Percentiles rank a stretch among this genome's conserved stretches.
These are phyloP conservation scores for Ganoderma lucidum DNA, from an alignment of 1,284 basidiomycete species.

Conservation along the genomic window DNA sequence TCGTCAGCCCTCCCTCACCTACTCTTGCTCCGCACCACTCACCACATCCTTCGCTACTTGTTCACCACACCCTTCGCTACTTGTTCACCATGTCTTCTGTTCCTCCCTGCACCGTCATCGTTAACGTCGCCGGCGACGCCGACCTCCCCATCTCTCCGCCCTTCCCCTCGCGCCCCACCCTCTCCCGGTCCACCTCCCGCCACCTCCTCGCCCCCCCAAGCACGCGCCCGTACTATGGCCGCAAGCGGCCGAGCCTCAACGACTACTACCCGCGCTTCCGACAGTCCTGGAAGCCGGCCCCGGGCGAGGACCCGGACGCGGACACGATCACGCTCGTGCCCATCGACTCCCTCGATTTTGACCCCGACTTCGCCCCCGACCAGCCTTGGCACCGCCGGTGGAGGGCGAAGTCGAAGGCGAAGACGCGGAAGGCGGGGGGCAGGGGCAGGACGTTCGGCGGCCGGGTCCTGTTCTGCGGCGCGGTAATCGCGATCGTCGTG, in stretches of 20 bases:
- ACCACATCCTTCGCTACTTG: not conserved
- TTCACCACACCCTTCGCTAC: not conserved
- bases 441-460: not conserved
- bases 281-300: not conserved
- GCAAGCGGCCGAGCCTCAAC: not conserved
- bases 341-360: not conserved
- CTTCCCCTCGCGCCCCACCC: not conserved
- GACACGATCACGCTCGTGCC: conserved; percentile 4
- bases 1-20: not conserved
- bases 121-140: conserved; percentile 6
- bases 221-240: not conserved
- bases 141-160: conserved; percentile 12
- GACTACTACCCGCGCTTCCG: not conserved
- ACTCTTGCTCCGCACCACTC: not conserved
- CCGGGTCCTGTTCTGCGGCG: not conserved
- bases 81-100: not conserved
- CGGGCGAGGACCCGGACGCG: not conserved
- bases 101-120: conserved; percentile 8
- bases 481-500: not conserved
- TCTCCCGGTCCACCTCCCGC: too few species aligned
- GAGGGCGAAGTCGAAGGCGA: not conserved
- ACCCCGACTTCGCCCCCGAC: not conserved
- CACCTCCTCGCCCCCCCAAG: not conserved
- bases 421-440: not conserved
- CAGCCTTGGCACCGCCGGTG: not conserved